Evolutionary conservation across 1,284 basidiomycete genomes (phyloP).

Genomic region (Cystobasidiaceae sp.): DNA sequence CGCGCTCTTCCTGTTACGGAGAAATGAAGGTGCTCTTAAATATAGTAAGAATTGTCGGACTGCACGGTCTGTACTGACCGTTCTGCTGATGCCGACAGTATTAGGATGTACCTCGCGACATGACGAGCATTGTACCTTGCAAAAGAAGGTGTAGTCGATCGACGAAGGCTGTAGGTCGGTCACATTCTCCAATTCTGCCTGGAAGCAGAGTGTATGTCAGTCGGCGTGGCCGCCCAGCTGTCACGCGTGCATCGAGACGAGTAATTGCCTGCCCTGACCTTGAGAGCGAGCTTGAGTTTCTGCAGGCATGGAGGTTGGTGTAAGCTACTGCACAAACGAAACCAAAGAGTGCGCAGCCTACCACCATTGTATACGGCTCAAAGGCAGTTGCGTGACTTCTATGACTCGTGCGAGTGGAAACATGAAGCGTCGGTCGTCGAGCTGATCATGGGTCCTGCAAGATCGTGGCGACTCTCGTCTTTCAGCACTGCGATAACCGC

Average conservation of each 20-base stretch:
- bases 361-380: conserved; percentile 17
- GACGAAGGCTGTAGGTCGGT: conserved; percentile 26
- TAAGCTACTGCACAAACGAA: neutral
- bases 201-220: neutral
- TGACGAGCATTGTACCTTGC: conserved; percentile 32
- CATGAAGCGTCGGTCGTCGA: no score
- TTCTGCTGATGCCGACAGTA: conserved; percentile 26
- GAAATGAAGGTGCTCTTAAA: neutral
- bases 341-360: neutral
- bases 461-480: no score
- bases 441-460: no score
- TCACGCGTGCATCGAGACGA: no score
- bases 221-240: no score
- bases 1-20: conserved; percentile 20
- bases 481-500: no score
- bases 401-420: no score
- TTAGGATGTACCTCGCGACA: conserved; percentile 31
- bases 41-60: no score
- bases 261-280: conserved; percentile 3
- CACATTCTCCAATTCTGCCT: conserved; percentile 31
- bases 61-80: neutral
- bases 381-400: no score
- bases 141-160: conserved; percentile 18
- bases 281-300: conserved; percentile 30
- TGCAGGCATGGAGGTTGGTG: neutral